phyloP scores from a whole-genome alignment of 805 yeast species.

The Nakazawaea pomicola region DNA sequence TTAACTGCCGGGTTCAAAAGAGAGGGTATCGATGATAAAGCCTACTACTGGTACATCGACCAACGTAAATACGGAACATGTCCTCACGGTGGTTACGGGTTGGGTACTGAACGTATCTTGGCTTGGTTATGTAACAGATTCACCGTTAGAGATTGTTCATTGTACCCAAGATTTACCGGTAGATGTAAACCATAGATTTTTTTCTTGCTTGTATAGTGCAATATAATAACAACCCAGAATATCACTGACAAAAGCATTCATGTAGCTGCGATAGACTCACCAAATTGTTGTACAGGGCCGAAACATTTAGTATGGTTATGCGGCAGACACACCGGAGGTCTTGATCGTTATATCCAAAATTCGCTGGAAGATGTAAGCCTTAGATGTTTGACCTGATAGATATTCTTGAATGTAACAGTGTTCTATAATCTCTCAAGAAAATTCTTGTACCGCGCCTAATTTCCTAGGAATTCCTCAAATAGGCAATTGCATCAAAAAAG shows the following conservation, averaged over 20 bases:
- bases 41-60: slow-evolving; percentile 96
- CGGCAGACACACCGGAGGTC: too few species aligned
- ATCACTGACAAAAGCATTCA: too few species aligned
- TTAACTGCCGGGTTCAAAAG: slow-evolving; percentile 87
- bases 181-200: slow-evolving; percentile 85
- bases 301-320: too few species aligned
- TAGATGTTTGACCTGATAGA: too few species aligned
- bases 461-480: slow-evolving; percentile 5
- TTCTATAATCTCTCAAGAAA: background rate
- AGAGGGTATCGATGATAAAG: slow-evolving; percentile 75
- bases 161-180: slow-evolving; percentile 97
- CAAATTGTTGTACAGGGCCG: too few species aligned
- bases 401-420: background rate
- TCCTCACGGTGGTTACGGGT: slow-evolving; percentile 99
- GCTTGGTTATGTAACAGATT: slow-evolving; percentile 98
- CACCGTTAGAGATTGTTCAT: slow-evolving; percentile 96
- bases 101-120: slow-evolving; percentile 95
- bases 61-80: slow-evolving; percentile 95
- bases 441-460: slow-evolving; percentile 1
- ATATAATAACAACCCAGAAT: too few species aligned
- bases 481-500: too few species aligned
- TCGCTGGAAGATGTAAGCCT: too few species aligned
- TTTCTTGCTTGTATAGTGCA: background rate
- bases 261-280: too few species aligned
- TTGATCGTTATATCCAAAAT: too few species aligned